Evolutionary conservation across 2,329 filamentous ascomycete species (phyloP).

Genomic region (Calonectria pteridis): DNA sequence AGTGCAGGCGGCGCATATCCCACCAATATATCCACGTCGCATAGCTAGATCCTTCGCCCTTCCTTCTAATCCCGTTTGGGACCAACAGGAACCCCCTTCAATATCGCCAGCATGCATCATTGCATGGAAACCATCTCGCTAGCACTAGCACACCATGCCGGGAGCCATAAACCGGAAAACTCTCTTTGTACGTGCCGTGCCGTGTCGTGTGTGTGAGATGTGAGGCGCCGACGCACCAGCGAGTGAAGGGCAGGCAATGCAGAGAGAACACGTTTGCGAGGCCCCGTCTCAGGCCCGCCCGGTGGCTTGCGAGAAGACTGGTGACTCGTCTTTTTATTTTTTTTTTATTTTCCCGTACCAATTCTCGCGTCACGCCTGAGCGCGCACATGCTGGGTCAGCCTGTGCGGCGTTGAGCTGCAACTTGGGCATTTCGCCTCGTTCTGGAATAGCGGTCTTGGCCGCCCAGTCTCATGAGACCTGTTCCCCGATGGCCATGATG

Average conservation of each 20-base stretch:
- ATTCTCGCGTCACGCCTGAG: background rate
- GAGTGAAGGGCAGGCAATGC: background rate
- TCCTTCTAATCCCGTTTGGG: slow-evolving; percentile 1
- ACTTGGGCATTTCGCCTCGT: background rate
- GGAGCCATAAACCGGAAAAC: background rate
- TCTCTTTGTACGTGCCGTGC: background rate
- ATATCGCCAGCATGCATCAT: background rate
- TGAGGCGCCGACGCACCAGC: background rate
- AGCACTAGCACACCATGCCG: background rate
- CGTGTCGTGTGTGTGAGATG: background rate
- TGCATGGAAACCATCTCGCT: background rate
- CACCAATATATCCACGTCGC: slow-evolving; percentile 12
- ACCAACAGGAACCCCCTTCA: slow-evolving; percentile 1
- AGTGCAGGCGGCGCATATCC: slow-evolving; percentile 14
- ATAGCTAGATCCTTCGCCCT: slow-evolving; percentile 23
- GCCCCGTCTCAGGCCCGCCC: background rate
- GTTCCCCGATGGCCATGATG: background rate
- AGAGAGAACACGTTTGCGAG: slow-evolving; percentile 1
- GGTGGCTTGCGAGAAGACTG: background rate
- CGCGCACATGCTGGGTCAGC: slow-evolving; percentile 2
- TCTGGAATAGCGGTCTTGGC: slow-evolving; percentile 13
- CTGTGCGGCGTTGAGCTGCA: slow-evolving; percentile 16
- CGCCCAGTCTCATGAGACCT: background rate
- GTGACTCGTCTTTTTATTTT: background rate
- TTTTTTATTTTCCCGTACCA: background rate